A percentile compares a stretch with the other conserved stretches of the same genome.
Evolutionary conservation across 805 yeast genomes (phyloP).

Genomic region (Myxozyma sirexii): DNA sequence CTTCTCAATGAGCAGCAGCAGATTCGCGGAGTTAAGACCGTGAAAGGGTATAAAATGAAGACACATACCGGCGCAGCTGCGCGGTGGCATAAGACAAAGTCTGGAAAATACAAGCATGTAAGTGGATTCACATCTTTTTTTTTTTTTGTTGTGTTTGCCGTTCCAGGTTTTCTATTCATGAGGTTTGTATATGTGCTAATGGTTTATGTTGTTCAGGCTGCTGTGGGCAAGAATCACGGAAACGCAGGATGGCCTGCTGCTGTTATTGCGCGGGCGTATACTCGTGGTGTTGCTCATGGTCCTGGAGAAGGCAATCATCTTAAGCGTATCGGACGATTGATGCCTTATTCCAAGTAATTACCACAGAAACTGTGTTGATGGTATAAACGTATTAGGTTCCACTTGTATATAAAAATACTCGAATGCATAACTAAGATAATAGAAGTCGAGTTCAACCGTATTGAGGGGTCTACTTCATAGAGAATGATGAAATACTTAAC

Average conservation of each 20-base stretch:
- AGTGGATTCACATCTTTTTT: neutral
- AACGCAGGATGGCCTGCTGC: constrained; percentile 28
- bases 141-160: neutral
- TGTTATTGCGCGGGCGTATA: constrained; percentile 9
- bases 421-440: too few species aligned
- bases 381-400: too few species aligned
- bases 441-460: too few species aligned
- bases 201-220: constrained; percentile 8
- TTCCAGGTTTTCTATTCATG: neutral
- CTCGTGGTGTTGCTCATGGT: constrained; percentile 17
- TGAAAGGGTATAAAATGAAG: constrained; percentile 28
- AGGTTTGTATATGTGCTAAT: too few species aligned
- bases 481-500: too few species aligned
- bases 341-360: constrained; percentile 27
- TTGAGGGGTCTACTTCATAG: too few species aligned
- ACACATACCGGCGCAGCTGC: constrained; percentile 32
- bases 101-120: constrained; percentile 31
- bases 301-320: constrained; percentile 30
- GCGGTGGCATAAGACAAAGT: constrained; percentile 29
- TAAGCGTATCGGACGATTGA: constrained; percentile 13
- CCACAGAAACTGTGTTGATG: too few species aligned
- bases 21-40: constrained; percentile 1
- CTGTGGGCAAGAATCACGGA: constrained; percentile 29
- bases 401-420: neutral
- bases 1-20: neutral